Base-by-base conservation (phyloP, 2,329 filamentous ascomycete genomes). In the Curvularia eragrostidis region DNA sequence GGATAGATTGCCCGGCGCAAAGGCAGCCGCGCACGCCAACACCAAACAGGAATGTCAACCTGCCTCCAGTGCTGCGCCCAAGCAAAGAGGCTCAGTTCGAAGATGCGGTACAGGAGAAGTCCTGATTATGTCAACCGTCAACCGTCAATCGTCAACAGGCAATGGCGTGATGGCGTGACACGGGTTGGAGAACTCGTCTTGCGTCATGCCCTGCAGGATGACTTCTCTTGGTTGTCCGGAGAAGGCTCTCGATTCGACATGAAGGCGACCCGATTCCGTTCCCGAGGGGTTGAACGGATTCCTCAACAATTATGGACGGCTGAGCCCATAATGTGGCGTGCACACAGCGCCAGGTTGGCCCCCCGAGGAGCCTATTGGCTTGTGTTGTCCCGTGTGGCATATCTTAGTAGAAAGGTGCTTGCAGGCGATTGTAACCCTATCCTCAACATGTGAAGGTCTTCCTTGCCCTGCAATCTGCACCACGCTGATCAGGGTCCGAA, bases 401-500 rank as follows among this genome's bases (percentile, higher is more conserved):
- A 48, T 48, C 36, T 42, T 48, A 38, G 56, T 54, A 44, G 57
- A 59, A 62, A 59, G 59, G 48, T 62, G 51, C 44, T 52, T 46
- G 47, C 18, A 43, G 43, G 21, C 36, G 47, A 55, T 52, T 48
- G 50, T 19, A 41, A 47, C 63, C 63, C 44, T 52, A 53, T 52
- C 42, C 56, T 58, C 52, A 56, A 55, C 61, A 64, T 64, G 61
- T 65, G 56, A 58, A 62, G 32, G 46, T 42, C 46, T 52, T 30
- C 50, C 26, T 53, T 39, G 38, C 32, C 26, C 18, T 26, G 28
- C 24, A 49, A 38, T n/a, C 59, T 52, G 59, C 52, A 46, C 41
- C 23, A 43, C 43, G 62, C 48, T 52, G 59, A 66, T 63, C 62
- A 64, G 62, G 62, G 62, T 66, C 62, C 39, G 41, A 51, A 54